phyloP scores from a whole-genome alignment of 2,329 filamentous ascomycete genomes.

The Phaeosphaeriaceae sp. region DNA sequence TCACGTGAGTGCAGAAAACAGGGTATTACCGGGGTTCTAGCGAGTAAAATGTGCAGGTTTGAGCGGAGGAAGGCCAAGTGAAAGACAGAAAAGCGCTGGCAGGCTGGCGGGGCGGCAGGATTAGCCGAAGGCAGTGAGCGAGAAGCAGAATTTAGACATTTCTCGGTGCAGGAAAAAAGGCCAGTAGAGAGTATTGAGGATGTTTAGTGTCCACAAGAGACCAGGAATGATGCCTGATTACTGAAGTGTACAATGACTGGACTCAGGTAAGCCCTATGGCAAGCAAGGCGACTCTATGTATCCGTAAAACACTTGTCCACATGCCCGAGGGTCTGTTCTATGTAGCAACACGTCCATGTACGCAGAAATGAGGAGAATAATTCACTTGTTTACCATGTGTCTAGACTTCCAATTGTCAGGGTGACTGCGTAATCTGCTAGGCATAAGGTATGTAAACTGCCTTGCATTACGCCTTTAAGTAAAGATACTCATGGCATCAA shows the following conservation, averaged over 20 bases:
- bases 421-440: no score
- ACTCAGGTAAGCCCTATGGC: neutral
- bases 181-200: neutral
- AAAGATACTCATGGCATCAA: no score
- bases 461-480: no score
- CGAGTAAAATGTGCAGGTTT: neutral
- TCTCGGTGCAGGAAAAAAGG: neutral
- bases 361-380: no score
- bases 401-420: no score
- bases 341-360: no score
- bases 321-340: no score
- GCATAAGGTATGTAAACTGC: no score
- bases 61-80: conserved; percentile 5
- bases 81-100: neutral
- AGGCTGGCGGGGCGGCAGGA: conserved; percentile 3
- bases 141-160: neutral
- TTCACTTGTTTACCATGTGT: no score
- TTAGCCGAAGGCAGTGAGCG: conserved; percentile 8
- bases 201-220: neutral
- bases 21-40: no score
- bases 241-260: no score
- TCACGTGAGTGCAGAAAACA: neutral
- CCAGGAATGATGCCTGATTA: neutral
- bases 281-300: neutral
- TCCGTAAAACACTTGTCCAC: no score